A percentile compares a stretch with the other conserved stretches of the same genome.
Evolutionary conservation across 2,329 filamentous ascomycete genomes (phyloP).

Genomic region (Colletotrichum siamense): DNA sequence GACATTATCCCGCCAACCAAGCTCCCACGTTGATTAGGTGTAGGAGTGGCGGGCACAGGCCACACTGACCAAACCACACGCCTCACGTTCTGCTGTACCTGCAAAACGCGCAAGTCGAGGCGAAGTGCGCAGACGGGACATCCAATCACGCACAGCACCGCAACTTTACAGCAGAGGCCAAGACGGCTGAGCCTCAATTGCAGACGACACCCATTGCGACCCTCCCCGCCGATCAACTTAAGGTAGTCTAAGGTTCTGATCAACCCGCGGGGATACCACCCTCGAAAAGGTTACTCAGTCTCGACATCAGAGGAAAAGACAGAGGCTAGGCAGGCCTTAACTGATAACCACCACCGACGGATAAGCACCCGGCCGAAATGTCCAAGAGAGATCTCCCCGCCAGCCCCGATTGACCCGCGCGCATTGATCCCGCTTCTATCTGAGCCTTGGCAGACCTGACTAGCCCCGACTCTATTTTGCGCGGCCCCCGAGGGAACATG

Average conservation of each 20-base stretch:
- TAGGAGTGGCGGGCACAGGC: background rate
- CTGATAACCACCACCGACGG: no score
- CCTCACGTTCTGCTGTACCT: background rate
- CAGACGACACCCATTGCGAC: conserved; percentile 5
- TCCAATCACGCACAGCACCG: background rate
- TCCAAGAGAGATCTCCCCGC: background rate
- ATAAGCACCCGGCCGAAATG: background rate
- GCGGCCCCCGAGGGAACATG: background rate
- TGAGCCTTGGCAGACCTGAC: background rate
- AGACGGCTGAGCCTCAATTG: conserved; percentile 15
- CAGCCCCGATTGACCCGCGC: background rate
- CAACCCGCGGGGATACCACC: background rate
- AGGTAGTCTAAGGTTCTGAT: background rate
- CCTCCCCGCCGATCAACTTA: background rate
- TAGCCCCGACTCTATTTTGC: background rate
- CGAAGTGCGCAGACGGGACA: background rate
- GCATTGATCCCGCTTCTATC: background rate
- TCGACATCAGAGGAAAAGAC: background rate
- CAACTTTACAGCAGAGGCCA: background rate
- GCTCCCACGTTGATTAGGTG: background rate
- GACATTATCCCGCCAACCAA: background rate
- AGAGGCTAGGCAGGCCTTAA: no score
- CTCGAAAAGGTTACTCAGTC: background rate
- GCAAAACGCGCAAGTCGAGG: background rate
- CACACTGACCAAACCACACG: background rate